phyloP scores from a whole-genome alignment of 257 asterid species.

The Prunella vulgaris region DNA sequence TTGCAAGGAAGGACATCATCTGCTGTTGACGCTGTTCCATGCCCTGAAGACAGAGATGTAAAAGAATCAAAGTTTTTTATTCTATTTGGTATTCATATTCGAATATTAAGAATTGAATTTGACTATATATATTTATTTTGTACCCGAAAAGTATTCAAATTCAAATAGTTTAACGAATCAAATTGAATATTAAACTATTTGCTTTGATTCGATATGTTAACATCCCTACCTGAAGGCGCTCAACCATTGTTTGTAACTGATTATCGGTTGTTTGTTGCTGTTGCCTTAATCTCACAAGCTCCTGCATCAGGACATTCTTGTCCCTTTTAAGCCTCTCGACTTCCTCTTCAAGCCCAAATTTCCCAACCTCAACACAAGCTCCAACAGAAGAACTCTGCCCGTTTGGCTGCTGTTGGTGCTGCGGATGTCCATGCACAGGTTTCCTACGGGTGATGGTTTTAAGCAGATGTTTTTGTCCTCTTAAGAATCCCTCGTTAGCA shows the following conservation, averaged over 20 bases:
- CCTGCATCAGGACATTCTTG: slow-evolving; percentile 90
- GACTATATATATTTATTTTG: too few relatives aligned
- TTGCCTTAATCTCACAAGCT: slow-evolving; percentile 84
- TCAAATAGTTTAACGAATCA: too few relatives aligned
- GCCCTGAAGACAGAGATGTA: slow-evolving; percentile 40
- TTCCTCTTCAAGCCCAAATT: slow-evolving; percentile 92
- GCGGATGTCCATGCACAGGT: slow-evolving; percentile 77
- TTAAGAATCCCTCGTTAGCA: slow-evolving; percentile 87
- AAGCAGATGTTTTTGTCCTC: slow-evolving; percentile 87
- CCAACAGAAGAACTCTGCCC: slow-evolving; percentile 57
- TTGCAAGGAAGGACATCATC: slow-evolving; percentile 97
- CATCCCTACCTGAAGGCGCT: slow-evolving; percentile 60
- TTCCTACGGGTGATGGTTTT: slow-evolving; percentile 69
- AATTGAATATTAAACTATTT: too few relatives aligned
- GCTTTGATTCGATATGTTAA: too few relatives aligned
- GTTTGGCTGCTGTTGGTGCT: slow-evolving; percentile 54
- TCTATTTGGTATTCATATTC: too few relatives aligned
- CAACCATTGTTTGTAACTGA: slow-evolving; percentile 76
- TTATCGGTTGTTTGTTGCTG: slow-evolving; percentile 86
- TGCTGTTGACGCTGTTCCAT: slow-evolving; percentile 98
- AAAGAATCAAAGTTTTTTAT: too few relatives aligned
- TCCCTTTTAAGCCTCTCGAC: slow-evolving; percentile 89
- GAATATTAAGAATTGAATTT: too few relatives aligned
- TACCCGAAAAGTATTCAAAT: too few relatives aligned
- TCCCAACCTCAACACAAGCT: slow-evolving; percentile 91